Conservation (phyloP, 2,329 filamentous ascomycete genomes). For the Chaetomiaceae sp. region DNA sequence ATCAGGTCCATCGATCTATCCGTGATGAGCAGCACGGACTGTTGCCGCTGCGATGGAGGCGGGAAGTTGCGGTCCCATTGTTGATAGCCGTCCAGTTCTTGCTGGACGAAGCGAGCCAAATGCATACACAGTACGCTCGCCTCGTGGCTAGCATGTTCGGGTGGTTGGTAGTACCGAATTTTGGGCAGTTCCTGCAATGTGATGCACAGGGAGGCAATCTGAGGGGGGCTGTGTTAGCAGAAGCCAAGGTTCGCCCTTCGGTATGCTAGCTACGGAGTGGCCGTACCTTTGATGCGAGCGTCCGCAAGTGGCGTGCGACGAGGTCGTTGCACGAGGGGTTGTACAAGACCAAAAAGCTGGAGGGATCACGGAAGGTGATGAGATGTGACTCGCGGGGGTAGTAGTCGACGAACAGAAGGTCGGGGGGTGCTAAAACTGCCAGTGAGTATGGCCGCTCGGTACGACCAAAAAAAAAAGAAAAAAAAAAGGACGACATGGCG, state of each 20-base stretch:
- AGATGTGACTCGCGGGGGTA: slow-evolving; percentile 88
- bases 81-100: slow-evolving; percentile 84
- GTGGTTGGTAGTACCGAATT: slow-evolving; percentile 78
- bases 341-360: slow-evolving; percentile 90
- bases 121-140: slow-evolving; percentile 83
- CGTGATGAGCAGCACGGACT: slow-evolving; percentile 78
- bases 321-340: slow-evolving; percentile 85
- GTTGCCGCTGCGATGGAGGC: slow-evolving; percentile 70
- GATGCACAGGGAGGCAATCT: slow-evolving; percentile 85
- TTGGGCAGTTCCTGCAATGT: slow-evolving; percentile 90
- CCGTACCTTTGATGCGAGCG: slow-evolving; percentile 80
- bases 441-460: slow-evolving; percentile 1
- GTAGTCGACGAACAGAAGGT: slow-evolving; percentile 81
- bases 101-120: slow-evolving; percentile 84
- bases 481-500: background rate
- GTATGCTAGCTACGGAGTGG: background rate
- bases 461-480: background rate
- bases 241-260: background rate
- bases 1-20: slow-evolving; percentile 91
- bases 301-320: slow-evolving; percentile 77
- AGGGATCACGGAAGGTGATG: slow-evolving; percentile 87
- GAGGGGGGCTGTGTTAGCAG: slow-evolving; percentile 4
- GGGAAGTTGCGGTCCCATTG: slow-evolving; percentile 82
- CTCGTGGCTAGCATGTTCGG: slow-evolving; percentile 71
- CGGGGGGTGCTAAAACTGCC: slow-evolving; percentile 50